Evolutionary conservation across 768 basidiomycete genomes (phyloP), one percentile per base, ranked within the genome.

Genomic region (Dioszegia aurantiaca): DNA sequence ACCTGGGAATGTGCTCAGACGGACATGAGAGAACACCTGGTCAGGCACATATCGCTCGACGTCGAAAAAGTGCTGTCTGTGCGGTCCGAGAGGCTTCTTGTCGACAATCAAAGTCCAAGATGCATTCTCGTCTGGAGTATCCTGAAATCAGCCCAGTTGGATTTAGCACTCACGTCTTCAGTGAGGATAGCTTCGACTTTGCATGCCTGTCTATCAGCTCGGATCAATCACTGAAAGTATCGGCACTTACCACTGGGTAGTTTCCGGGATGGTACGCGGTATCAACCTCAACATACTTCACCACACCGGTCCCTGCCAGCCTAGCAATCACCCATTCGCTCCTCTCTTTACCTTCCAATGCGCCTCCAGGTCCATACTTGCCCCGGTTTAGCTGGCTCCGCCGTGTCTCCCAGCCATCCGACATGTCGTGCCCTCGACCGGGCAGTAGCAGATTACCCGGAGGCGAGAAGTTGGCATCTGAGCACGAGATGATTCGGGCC

Each of bases 341-440:
- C 47, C 72, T 60, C 59, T 73, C 69, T 42, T 65, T 46, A 1
- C 69, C 69, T 16, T 58, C 59, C 12, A 68, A 48, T 6, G 57
- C 44, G 8, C 53, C 54, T 8, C 59, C 59, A 9, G 33, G 28
- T 4, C 57, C 68, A 53, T 72, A 77, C 92, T 91, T 37, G 82
- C 90, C 54, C 82, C 82, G 41, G 79, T 80, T 53, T 89, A 58
- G 48, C 43, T 70, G 82, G 69, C 88, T 93, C 60, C 95, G 82
- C 74, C 88, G 90, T 2, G 94, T 98, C 78, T 99, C 95, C 95
- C 95, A 99, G 3, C 95, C 95, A 71, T 95, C 93, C 4, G 92
- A 86, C 91, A 99, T 99, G 68, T 94, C 87, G 72, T 64, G 30
- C 2, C 86, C 94, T 76, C 93, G 79, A 27, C 94, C 94, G 1